Evolutionary conservation across 345 rosid genomes (phyloP).

Genomic region (Orychophragmus violaceus): DNA sequence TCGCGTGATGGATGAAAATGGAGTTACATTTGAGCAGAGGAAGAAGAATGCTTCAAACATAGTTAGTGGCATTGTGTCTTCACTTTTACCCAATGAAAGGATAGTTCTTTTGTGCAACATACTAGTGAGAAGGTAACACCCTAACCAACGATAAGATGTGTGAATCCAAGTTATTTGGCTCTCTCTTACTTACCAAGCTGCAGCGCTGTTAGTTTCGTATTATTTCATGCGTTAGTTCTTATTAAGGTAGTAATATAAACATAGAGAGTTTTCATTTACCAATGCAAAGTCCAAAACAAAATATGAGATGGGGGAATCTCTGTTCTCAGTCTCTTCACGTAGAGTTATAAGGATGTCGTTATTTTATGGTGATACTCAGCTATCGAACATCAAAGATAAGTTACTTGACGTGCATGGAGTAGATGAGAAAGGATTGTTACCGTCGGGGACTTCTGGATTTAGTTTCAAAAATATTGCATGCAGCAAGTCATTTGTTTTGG

Average conservation of each 20-base stretch:
- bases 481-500: conserved; percentile 6
- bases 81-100: conserved; percentile 81
- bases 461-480: conserved; percentile 2
- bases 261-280: not conserved
- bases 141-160: conserved; percentile 5
- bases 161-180: conserved; percentile 10
- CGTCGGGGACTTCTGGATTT: conserved; percentile 2
- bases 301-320: conserved; percentile 3
- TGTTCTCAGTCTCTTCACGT: conserved; percentile 10
- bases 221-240: conserved; percentile 4
- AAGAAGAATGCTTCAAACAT: conserved; percentile 71
- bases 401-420: not conserved
- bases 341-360: not conserved
- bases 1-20: conserved; percentile 83
- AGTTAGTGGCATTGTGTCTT: conserved; percentile 59
- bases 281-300: not conserved
- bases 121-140: conserved; percentile 76
- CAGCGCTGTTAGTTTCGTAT: not conserved
- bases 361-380: not conserved
- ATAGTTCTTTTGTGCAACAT: conserved; percentile 74
- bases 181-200: not conserved
- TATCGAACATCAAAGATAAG: not conserved
- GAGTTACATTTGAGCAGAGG: conserved; percentile 64
- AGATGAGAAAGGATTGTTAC: not conserved
- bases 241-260: not conserved